Evolutionary conservation across 805 yeast genomes (phyloP), one percentile per base, ranked within the genome.

Genomic region (Lipomyces starkeyi): DNA sequence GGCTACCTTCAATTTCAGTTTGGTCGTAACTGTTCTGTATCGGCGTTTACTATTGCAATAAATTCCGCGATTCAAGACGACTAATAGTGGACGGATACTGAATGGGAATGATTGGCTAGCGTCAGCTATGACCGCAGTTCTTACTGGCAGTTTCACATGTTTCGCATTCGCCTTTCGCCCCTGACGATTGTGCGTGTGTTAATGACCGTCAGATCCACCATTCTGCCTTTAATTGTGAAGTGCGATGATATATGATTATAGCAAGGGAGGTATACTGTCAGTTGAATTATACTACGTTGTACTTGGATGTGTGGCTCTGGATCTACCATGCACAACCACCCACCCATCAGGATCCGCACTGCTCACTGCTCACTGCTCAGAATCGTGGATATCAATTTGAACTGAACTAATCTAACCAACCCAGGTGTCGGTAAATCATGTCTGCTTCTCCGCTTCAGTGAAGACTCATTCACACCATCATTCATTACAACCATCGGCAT

Each of bases 401-500:
- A 43, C 8, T 17, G 14, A 17, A 43, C 49, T 43, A 7, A 43
- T 43, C 49, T 43, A 43, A 43, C 49, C 9, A 43, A n/a, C 11
- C 11, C 49, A 69, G 72, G 97, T 64, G 98, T 95, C 62, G 99
- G 99, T 69, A 94, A 94, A 79, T 91, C 98, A 75, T 95, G 95
- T 81, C 84, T 94, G 68, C 85, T 94, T 65, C 91, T 97, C 62
- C 87, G 99, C 76, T 94, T 94, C 84, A 92, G 98, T 14, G 87
- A 97, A 72, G 93, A 94, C 80, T 93, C 93, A 80, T 95, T 95
- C 83, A 93, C 94, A 75, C 98, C 98, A 4, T 88, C 95, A 25
- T 95, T 94, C 80, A 95, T 95, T 81, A 93, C 98, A 68, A 95
- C 99, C 59, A 95, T 95, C 76, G 99, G 99, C 64, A 95, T 95